phyloP scores from a whole-genome alignment of 371 early-diverging fungal genomes.

The Mucor piriformis region DNA sequence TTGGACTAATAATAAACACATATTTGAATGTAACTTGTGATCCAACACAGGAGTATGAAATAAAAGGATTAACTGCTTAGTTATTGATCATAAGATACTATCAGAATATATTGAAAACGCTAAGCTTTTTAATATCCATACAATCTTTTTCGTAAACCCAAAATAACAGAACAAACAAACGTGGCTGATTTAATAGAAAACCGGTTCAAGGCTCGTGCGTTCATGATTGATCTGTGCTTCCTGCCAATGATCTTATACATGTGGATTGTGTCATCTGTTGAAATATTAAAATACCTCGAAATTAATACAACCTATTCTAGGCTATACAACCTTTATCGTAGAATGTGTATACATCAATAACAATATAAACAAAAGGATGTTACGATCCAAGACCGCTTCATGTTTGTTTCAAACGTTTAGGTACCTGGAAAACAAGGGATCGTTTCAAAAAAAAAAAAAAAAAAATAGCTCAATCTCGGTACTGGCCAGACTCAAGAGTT shows the following conservation, averaged over 20 bases:
- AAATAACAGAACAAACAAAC: not conserved
- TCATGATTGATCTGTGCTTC: constrained; percentile 5
- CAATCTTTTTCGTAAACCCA: not conserved
- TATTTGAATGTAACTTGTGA: not conserved
- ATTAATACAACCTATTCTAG: not conserved
- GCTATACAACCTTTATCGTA: no score
- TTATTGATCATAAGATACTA: not conserved
- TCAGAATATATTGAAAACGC: not conserved
- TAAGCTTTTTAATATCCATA: not conserved
- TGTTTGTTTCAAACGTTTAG: not conserved
- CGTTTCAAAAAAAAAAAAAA: not conserved
- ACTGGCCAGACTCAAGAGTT: no score
- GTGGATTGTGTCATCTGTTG: not conserved
- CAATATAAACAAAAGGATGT: not conserved
- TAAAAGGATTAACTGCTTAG: not conserved
- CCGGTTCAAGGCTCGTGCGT: not conserved
- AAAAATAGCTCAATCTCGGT: no score
- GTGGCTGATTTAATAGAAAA: not conserved
- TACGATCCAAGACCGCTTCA: not conserved
- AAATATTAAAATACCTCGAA: not conserved
- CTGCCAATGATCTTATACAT: not conserved
- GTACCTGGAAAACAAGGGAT: not conserved
- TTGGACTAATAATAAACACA: not conserved
- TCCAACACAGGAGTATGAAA: not conserved
- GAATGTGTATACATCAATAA: not conserved